These are phyloP conservation scores for Vitis riparia DNA, from an alignment of 164 flowering plant genomes.

Conservation along the genomic window DNA sequence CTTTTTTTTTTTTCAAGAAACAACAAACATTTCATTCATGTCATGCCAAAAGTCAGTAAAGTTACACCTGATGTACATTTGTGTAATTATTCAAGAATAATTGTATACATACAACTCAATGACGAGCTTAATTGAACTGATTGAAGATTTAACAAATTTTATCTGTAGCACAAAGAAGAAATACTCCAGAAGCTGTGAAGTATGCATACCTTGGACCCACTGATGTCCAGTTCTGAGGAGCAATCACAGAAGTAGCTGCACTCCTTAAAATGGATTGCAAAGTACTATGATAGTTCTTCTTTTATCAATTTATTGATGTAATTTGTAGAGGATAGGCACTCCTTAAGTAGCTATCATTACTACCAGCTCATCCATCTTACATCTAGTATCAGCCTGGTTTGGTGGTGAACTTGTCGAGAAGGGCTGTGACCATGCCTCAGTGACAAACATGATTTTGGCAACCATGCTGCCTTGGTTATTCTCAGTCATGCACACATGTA, in stretches of 20 bases:
- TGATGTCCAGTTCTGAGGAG: slow-evolving; percentile 5
- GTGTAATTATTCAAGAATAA: neutral
- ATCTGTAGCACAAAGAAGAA: neutral
- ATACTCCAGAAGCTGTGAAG: neutral
- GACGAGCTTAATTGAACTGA: neutral
- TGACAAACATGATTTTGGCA: neutral
- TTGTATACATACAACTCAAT: neutral
- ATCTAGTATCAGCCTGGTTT: neutral
- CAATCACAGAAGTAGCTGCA: neutral
- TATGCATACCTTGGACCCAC: neutral
- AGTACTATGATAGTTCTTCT: neutral
- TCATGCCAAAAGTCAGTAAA: neutral
- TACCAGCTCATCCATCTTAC: neutral
- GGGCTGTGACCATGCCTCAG: neutral
- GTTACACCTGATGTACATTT: neutral
- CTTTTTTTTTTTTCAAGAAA: neutral
- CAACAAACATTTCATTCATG: neutral
- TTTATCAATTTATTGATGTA: neutral
- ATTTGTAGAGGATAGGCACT: neutral
- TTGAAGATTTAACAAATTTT: neutral
- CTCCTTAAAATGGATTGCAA: neutral
- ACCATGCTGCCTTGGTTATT: neutral
- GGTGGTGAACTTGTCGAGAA: neutral
- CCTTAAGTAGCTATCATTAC: neutral
- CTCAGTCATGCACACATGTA: neutral